Base-by-base conservation (phyloP, 331 rosid genomes). In the Pyracantha coccinea region DNA sequence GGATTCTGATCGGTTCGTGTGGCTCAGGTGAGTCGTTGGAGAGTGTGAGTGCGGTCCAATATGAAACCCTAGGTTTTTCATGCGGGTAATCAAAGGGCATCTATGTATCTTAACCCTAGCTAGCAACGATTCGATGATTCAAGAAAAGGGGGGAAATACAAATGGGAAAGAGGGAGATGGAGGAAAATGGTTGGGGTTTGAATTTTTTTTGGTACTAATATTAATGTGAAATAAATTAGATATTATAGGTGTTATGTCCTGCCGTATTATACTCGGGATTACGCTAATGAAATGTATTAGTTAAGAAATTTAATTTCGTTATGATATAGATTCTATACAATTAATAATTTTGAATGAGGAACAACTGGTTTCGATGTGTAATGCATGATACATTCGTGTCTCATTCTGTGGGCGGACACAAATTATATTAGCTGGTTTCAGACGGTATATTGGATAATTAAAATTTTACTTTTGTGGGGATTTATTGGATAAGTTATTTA, bases 31-130 rank as follows among this genome's bases (percentile, higher is more conserved):
- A 9, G 3, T 1, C 6, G 1, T 1, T 0, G 23, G 81, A 79
- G 80, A 31, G 87, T 87, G 83, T 74, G 20, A 24, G 28, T 59
- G 27, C 23, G 25, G 38, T 69, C 15, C 47, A 55, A 64, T 78
- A 74, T 69, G 86, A 85, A 93, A 80, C 98, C 98, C 97, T 93
- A 93, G 85, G 69, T 64, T 60, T 44, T 65, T 67, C 50, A 66
- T 52, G 57, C 7, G 79, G 69, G 81, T 75, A 68, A 72, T 76
- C 76, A 41, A 38, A 79, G 45, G 76, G 74, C 38, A 79, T 83
- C 91, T 85, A 1, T 3, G 5, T 41, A 11, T 41, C 47, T 38
- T 11, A 88, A 88, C 91, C 96, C 96, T 86, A 80, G 69, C 93
- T 82, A 70, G 74, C 31, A 41, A 60, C 68, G 69, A 38, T 21